Evolutionary conservation across 139 green algal species (phyloP).

Genomic region (Dunaliella primolecta): DNA sequence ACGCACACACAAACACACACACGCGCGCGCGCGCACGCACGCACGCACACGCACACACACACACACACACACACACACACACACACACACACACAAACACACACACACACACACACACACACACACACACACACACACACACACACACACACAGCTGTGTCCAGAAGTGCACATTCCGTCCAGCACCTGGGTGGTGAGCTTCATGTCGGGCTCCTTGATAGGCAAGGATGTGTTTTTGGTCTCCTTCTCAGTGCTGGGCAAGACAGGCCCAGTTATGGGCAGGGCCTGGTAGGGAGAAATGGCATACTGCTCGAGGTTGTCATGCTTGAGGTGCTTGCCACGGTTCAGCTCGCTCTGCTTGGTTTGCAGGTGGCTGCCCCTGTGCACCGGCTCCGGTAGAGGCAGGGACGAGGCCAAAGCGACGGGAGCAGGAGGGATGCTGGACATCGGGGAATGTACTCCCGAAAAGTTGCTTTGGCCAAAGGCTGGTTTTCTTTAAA

Average conservation of each 20-base stretch:
- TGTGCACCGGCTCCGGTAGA: not conserved
- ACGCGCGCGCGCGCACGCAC: too few species aligned
- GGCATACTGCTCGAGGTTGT: conserved; percentile 19
- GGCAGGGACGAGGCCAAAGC: not conserved
- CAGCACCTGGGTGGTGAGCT: conserved; percentile 54
- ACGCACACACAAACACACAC: too few species aligned
- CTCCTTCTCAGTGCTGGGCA: conserved; percentile 51
- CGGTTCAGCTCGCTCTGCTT: not conserved
- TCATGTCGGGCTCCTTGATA: conserved; percentile 53
- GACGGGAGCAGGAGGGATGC: not conserved
- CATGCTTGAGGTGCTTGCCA: conserved; percentile 20
- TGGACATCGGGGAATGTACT: too few species aligned
- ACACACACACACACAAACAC: too few species aligned
- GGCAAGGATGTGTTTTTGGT: conserved; percentile 56
- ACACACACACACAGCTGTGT: too few species aligned
- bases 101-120: too few species aligned
- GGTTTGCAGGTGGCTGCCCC: not conserved
- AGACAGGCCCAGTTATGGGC: conserved; percentile 58
- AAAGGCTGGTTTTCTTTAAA: too few species aligned
- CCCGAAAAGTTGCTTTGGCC: too few species aligned
- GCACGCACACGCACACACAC: too few species aligned
- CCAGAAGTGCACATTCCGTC: too few species aligned
- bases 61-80: too few species aligned
- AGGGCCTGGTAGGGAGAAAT: conserved; percentile 80
- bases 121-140: too few species aligned